Base-by-base conservation (phyloP, 177 flowering plant species). In the Vitis hybrid region DNA sequence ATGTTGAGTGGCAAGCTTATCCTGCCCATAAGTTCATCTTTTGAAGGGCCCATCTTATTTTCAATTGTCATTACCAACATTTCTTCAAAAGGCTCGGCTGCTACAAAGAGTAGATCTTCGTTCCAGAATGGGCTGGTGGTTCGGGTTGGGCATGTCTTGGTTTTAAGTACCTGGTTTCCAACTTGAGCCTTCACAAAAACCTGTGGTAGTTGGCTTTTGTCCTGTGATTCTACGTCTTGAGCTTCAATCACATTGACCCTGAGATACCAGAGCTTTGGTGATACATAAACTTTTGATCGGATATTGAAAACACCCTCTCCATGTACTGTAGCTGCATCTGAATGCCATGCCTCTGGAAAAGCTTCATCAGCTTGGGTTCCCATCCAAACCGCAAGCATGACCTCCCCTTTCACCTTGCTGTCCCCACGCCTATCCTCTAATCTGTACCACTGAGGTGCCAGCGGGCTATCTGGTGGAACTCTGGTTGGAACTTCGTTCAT, bases 351-450 rank as follows among this genome's bases (percentile, higher is more conserved):
- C 68, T 93, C 98, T 0, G 98, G 86, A 61, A 91, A 93, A 10
- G 98, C 97, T 78, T 93, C 98, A 73, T 91, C 97, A 34, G 93
- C 97, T 67, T 90, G 97, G 3, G 94, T 89, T 45, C 95, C 98
- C 87, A 93, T 85, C 97, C 97, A 91, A 50, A 88, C 97, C 0
- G 98, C 95, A 16, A 93, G 86, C 98, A 91, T 91, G 9, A 93
- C 55, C 64, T 91, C 93, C 20, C 98, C 97, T 71, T 68, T 84
- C 59, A 81, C 81, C 77, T 88, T 91, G 18, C 65, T 78, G 1
- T 87, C 87, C 4, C 91, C 92, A 0, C 64, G 68, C 5, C 90
- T 80, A 56, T 87, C 85, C 76, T 90, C 92, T 26, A 93, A 63
- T 71, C 92, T 78, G 59, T 93, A 91, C 98, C 96, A 90, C 59